Evolutionary conservation across 441 rosid genomes (phyloP).

Genomic region (Cnidoscolus chayamansa): DNA sequence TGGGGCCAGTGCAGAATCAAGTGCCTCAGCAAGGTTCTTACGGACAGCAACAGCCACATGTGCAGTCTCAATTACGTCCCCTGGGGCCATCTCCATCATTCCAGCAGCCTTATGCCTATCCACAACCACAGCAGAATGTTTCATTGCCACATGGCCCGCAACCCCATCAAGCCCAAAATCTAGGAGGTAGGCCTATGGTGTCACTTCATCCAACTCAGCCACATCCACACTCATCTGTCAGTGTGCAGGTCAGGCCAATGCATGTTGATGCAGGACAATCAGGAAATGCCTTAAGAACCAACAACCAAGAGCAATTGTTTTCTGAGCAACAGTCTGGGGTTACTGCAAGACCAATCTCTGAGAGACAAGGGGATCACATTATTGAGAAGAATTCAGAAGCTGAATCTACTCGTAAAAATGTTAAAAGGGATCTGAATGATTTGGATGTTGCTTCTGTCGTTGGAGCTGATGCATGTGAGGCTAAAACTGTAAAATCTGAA

Average conservation of each 20-base stretch:
- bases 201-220: constrained; percentile 36
- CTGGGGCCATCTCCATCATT: constrained; percentile 36
- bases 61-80: constrained; percentile 46
- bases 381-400: constrained; percentile 33
- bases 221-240: constrained; percentile 33
- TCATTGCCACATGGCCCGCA: constrained; percentile 30
- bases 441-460: constrained; percentile 21
- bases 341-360: constrained; percentile 29
- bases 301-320: constrained; percentile 29
- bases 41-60: constrained; percentile 41
- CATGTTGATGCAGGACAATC: constrained; percentile 36
- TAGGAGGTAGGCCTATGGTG: constrained; percentile 36
- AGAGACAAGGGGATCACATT: constrained; percentile 27
- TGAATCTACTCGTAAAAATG: constrained; percentile 29
- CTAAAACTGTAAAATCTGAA: constrained; percentile 39
- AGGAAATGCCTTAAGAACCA: constrained; percentile 28
- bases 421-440: constrained; percentile 30
- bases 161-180: constrained; percentile 36
- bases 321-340: constrained; percentile 34
- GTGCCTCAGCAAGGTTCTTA: constrained; percentile 40
- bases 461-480: constrained; percentile 28
- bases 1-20: constrained; percentile 40
- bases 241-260: constrained; percentile 30
- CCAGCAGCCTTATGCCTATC: constrained; percentile 37
- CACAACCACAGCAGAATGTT: constrained; percentile 43